Evolutionary conservation across 345 rosid genomes (phyloP).

Genomic region (Garcia nutans): DNA sequence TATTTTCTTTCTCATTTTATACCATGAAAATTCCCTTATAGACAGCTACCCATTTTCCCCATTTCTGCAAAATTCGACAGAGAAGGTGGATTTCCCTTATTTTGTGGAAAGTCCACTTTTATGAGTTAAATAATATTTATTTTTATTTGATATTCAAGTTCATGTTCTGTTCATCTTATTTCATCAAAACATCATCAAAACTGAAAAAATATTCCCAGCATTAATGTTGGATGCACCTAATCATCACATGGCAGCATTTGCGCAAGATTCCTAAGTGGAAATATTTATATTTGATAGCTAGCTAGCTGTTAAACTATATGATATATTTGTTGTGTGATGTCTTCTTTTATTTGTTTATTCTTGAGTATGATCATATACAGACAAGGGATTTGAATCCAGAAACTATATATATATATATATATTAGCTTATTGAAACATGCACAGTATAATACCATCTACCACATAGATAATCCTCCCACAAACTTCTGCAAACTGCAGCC

Average conservation of each 20-base stretch:
- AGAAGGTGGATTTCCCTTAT: conserved; percentile 1
- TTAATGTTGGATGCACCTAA: background rate
- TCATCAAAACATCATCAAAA: conserved; percentile 8
- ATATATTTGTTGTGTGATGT: too few species aligned
- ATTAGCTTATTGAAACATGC: too few species aligned
- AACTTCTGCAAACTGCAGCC: too few species aligned
- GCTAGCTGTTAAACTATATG: too few species aligned
- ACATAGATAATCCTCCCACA: too few species aligned
- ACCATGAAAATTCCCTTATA: background rate
- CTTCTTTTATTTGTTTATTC: too few species aligned
- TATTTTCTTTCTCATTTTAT: too few species aligned
- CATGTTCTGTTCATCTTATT: background rate
- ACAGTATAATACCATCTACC: too few species aligned
- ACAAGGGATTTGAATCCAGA: too few species aligned
- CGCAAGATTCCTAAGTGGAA: conserved; percentile 10
- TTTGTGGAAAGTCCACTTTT: background rate
- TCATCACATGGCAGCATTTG: conserved; percentile 18
- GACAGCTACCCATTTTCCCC: conserved; percentile 13
- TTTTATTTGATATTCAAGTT: conserved; percentile 6
- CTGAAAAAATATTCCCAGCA: conserved; percentile 21
- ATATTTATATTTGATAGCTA: too few species aligned
- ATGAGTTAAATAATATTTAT: background rate
- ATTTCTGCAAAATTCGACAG: conserved; percentile 14
- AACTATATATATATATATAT: too few species aligned
- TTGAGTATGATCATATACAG: too few species aligned